Evolutionary conservation across 1,284 basidiomycete species (phyloP).

Genomic region (Takashimella koratensis): DNA sequence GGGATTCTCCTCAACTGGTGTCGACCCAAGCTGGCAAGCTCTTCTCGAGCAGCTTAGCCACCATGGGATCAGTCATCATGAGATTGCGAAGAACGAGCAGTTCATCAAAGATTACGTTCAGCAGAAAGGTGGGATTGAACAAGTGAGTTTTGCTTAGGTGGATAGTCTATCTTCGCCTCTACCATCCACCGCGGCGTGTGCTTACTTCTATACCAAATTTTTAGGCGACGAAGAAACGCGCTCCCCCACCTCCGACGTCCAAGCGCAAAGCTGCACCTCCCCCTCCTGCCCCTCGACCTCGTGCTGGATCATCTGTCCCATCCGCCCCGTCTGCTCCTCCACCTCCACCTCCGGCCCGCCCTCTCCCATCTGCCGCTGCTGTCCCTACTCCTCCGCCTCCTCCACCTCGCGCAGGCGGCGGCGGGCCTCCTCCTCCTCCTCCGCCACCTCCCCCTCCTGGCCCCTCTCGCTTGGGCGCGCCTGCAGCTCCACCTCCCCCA

Average conservation of each 20-base stretch:
- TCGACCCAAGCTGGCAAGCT: constrained; percentile 89
- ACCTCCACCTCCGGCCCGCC: constrained; percentile 37
- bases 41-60: constrained; percentile 69
- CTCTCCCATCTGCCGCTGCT: constrained; percentile 11
- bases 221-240: constrained; percentile 8
- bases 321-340: constrained; percentile 39
- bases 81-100: constrained; percentile 73
- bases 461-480: constrained; percentile 19
- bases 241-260: constrained; percentile 29
- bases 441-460: constrained; percentile 30
- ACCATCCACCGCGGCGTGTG: constrained; percentile 27
- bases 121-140: constrained; percentile 53
- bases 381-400: constrained; percentile 22
- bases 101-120: constrained; percentile 85
- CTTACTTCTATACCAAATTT: constrained; percentile 15
- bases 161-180: constrained; percentile 44
- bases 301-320: too few relatives aligned
- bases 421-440: constrained; percentile 33
- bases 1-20: constrained; percentile 79
- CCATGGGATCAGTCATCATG: constrained; percentile 62
- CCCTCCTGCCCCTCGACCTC: constrained; percentile 51
- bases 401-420: constrained; percentile 17
- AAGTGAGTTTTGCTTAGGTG: constrained; percentile 19
- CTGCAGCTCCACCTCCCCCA: constrained; percentile 52
- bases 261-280: constrained; percentile 49